Conservation (phyloP, 768 basidiomycete species). For the Trametes elegans region DNA sequence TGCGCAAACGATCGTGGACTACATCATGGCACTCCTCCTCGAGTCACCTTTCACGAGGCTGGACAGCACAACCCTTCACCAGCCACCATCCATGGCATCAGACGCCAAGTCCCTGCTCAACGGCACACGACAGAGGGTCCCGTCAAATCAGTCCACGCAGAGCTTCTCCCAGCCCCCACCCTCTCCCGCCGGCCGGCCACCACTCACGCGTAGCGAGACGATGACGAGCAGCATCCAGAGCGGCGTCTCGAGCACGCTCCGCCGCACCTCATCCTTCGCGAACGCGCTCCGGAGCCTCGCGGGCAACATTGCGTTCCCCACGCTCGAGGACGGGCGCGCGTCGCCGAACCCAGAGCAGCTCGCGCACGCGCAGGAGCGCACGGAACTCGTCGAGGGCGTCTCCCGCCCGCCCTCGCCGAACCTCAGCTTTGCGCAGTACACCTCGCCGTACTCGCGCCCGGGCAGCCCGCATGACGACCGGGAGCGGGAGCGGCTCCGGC, state of each 20-base stretch:
- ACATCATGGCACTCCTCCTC: slow-evolving; percentile 84
- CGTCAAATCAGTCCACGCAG: slow-evolving; percentile 53
- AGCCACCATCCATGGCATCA: slow-evolving; percentile 42
- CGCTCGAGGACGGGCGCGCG: slow-evolving; percentile 50
- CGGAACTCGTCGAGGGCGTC: slow-evolving; percentile 36
- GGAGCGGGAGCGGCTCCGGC: no score
- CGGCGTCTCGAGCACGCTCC: slow-evolving; percentile 65
- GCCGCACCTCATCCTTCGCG: slow-evolving; percentile 79
- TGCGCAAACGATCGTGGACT: slow-evolving; percentile 90
- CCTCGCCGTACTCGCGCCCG: slow-evolving; percentile 69
- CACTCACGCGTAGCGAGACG: slow-evolving; percentile 53
- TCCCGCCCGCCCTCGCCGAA: slow-evolving; percentile 78
- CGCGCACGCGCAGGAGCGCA: slow-evolving; percentile 23
- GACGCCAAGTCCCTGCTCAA: slow-evolving; percentile 32
- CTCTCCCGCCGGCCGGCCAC: slow-evolving; percentile 50
- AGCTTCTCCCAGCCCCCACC: slow-evolving; percentile 40
- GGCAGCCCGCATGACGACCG: slow-evolving; percentile 28
- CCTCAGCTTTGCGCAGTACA: slow-evolving; percentile 72
- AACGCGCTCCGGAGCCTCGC: slow-evolving; percentile 70
- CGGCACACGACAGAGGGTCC: slow-evolving; percentile 40
- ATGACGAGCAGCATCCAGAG: slow-evolving; percentile 58
- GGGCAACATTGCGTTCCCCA: slow-evolving; percentile 69
- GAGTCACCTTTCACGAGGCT: slow-evolving; percentile 86
- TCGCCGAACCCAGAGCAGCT: slow-evolving; percentile 32
- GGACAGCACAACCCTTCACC: slow-evolving; percentile 61